These are phyloP conservation scores for Puccinia triticina DNA, from an alignment of 1,284 basidiomycete species.

Conservation along the genomic window DNA sequence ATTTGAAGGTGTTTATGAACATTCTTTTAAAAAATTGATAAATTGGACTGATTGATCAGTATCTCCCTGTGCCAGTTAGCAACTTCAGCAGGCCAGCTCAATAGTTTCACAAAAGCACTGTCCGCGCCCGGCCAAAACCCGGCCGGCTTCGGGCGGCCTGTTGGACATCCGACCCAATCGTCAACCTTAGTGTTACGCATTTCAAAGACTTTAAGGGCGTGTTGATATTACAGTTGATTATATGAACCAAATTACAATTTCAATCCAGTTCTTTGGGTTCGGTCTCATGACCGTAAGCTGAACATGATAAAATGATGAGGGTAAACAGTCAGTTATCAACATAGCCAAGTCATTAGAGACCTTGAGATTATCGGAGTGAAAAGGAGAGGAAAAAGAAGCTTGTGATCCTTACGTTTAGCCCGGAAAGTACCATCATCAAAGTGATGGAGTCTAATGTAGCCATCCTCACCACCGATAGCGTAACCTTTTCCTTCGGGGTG, in stretches of 20 bases:
- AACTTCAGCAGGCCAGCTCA: too few relatives aligned
- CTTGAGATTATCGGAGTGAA: neutral
- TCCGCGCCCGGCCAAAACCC: too few relatives aligned
- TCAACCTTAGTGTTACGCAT: too few relatives aligned
- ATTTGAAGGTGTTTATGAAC: too few relatives aligned
- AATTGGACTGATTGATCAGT: too few relatives aligned
- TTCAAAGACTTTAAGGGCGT: neutral
- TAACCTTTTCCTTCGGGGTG: constrained; percentile 87
- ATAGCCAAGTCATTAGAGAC: neutral
- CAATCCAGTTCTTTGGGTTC: constrained; percentile 47
- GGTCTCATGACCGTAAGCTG: constrained; percentile 47
- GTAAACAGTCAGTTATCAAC: neutral
- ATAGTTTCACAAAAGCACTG: too few relatives aligned
- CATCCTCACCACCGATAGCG: constrained; percentile 95
- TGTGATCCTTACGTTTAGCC: constrained; percentile 55
- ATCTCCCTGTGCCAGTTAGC: too few relatives aligned
- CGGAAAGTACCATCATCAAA: constrained; percentile 51
- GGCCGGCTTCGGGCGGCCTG: too few relatives aligned
- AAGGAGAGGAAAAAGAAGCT: neutral
- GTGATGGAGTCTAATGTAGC: constrained; percentile 83
- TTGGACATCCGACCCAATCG: too few relatives aligned
- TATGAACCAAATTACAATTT: constrained; percentile 26
- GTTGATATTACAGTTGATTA: constrained; percentile 19
- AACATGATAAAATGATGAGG: neutral
- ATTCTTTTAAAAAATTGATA: too few relatives aligned